Evolutionary conservation across 257 asterid genomes (phyloP).

Genomic region (Plantago ovata): DNA sequence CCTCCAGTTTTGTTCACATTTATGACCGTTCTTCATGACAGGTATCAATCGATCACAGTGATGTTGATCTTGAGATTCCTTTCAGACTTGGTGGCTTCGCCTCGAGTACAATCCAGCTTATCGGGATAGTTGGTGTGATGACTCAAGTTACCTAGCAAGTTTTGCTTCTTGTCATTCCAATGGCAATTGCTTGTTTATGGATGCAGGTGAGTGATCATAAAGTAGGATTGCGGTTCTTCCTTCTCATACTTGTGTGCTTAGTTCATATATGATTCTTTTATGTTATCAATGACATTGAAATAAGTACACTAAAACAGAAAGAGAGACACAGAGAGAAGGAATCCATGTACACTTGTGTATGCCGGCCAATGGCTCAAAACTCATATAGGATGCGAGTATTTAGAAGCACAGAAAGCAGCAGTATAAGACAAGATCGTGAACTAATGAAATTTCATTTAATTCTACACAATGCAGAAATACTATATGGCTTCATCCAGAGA

Average conservation of each 20-base stretch:
- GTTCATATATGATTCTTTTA: too few relatives aligned
- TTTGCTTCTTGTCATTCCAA: slow-evolving; percentile 89
- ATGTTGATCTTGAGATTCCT: slow-evolving; percentile 98
- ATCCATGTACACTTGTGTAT: too few relatives aligned
- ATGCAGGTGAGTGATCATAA: slow-evolving; percentile 74
- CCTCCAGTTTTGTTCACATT: slow-evolving; percentile 14
- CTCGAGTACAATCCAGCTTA: slow-evolving; percentile 94
- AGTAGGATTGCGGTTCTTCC: neutral
- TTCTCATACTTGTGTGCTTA: too few relatives aligned
- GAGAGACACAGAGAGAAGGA: too few relatives aligned
- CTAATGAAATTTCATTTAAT: slow-evolving; percentile 8
- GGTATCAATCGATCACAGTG: slow-evolving; percentile 99
- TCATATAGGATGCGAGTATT: too few relatives aligned
- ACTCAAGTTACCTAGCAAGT: slow-evolving; percentile 96
- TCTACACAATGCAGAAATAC: slow-evolving; percentile 71
- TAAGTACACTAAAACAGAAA: too few relatives aligned
- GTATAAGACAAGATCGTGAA: slow-evolving; percentile 5
- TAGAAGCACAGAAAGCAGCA: too few relatives aligned
- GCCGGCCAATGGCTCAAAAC: too few relatives aligned
- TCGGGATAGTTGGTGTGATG: slow-evolving; percentile 97
- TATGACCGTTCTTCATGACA: slow-evolving; percentile 39
- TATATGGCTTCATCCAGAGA: slow-evolving; percentile 99
- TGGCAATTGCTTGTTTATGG: slow-evolving; percentile 99
- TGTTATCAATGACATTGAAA: too few relatives aligned
- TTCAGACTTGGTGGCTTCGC: slow-evolving; percentile 99